A percentile compares a stretch with the other conserved stretches of the same genome.
These are phyloP conservation scores for Maudiozyma turicensis DNA, from an alignment of 805 yeast species.

Conservation along the genomic window DNA sequence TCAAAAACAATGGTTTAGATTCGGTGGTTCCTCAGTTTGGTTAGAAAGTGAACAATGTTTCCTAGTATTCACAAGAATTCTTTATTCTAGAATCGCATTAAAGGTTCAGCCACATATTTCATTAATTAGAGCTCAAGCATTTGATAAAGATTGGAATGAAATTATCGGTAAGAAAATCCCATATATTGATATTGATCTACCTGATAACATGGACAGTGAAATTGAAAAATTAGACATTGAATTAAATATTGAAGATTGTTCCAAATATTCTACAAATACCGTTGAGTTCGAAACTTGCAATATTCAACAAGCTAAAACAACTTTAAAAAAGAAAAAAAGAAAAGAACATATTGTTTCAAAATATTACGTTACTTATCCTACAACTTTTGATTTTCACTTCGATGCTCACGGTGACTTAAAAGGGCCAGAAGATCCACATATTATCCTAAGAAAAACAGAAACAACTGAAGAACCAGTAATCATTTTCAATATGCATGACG, in stretches of 20 bases:
- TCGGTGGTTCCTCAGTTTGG: slow-evolving; percentile 42
- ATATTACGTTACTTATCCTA: slow-evolving; percentile 6
- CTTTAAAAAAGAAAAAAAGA: slow-evolving; percentile 10
- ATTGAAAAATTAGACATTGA: slow-evolving; percentile 17
- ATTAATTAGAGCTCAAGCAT: slow-evolving; percentile 35
- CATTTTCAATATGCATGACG: slow-evolving; percentile 6
- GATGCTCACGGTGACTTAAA: background rate
- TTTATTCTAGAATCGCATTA: background rate
- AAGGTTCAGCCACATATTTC: slow-evolving; percentile 18
- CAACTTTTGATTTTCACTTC: slow-evolving; percentile 1
- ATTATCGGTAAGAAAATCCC: slow-evolving; percentile 12
- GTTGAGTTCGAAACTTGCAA: slow-evolving; percentile 15
- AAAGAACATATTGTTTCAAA: slow-evolving; percentile 3
- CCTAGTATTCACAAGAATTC: slow-evolving; percentile 28
- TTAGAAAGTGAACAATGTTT: slow-evolving; percentile 41
- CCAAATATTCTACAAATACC: slow-evolving; percentile 12
- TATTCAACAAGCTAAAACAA: slow-evolving; percentile 9
- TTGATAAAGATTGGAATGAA: slow-evolving; percentile 37
- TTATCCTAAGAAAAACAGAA: slow-evolving; percentile 2
- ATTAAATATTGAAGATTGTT: slow-evolving; percentile 22
- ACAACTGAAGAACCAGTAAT: slow-evolving; percentile 6
- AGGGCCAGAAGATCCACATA: slow-evolving; percentile 8
- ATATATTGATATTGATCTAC: slow-evolving; percentile 20
- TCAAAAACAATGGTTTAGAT: slow-evolving; percentile 27
- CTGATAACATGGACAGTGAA: slow-evolving; percentile 21